Conservation (phyloP, 257 asterid species). For the Ehretia macrophylla region DNA sequence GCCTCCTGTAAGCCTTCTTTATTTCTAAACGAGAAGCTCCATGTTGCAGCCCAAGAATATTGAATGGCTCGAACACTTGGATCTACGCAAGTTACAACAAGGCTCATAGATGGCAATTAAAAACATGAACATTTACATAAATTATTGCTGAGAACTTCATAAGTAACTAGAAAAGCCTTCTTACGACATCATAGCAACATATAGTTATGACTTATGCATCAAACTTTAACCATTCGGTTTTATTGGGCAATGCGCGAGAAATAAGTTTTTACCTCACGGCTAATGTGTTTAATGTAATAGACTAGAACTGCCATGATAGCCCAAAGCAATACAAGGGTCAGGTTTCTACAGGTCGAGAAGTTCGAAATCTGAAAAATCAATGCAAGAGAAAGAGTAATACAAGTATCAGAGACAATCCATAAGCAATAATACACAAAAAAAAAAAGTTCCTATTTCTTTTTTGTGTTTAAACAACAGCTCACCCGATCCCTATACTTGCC, state of each 20-base stretch:
- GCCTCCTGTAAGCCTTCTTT: conserved; percentile 97
- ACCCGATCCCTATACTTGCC: conserved; percentile 95
- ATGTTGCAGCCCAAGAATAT: conserved; percentile 86
- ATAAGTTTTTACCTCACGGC: conserved; percentile 66
- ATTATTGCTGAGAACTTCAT: not conserved
- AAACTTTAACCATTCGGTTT: too few relatives aligned
- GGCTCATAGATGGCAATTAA: not conserved
- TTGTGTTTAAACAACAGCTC: conserved; percentile 20
- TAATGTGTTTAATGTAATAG: conserved; percentile 72
- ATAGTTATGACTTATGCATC: too few relatives aligned
- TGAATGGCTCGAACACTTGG: conserved; percentile 87
- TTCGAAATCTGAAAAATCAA: conserved; percentile 75
- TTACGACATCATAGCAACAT: too few relatives aligned
- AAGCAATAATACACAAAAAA: not conserved
- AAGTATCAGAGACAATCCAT: not conserved
- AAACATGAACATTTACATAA: too few relatives aligned
- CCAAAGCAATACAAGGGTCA: conserved; percentile 92
- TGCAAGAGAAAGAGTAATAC: conserved; percentile 7
- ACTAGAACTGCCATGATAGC: conserved; percentile 58
- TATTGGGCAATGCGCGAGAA: not conserved
- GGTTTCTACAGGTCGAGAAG: conserved; percentile 88
- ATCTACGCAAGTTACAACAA: conserved; percentile 31
- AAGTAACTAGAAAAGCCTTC: too few relatives aligned
- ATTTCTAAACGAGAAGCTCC: conserved; percentile 92
- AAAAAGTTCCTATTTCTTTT: not conserved